Percentiles rank a stretch among this genome's conserved stretches.
Conservation (phyloP, 106 monocot genomes). For the Dactylorhiza incarnata region DNA sequence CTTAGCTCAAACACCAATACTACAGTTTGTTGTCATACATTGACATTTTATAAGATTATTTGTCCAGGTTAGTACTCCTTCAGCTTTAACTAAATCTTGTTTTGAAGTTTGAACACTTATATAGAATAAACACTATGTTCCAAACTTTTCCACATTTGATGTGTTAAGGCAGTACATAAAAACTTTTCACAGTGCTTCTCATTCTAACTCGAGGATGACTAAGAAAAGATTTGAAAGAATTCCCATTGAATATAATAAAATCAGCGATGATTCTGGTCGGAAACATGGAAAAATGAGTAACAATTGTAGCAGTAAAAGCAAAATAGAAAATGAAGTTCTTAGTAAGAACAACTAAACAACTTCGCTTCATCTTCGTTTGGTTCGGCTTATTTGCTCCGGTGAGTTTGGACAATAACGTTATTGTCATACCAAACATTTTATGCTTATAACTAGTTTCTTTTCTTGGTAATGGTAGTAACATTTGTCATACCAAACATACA, state of each 20-base stretch:
- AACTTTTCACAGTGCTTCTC: constrained; percentile 7
- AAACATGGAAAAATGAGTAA: background rate
- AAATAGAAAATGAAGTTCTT: background rate
- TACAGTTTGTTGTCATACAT: constrained; percentile 34
- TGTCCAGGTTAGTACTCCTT: constrained; percentile 19
- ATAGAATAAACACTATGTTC: background rate
- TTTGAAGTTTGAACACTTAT: background rate
- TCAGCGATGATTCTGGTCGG: constrained; percentile 4
- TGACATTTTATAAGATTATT: constrained; percentile 31
- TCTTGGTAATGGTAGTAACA: no score
- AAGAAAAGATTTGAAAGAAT: constrained; percentile 1
- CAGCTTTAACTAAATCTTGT: background rate
- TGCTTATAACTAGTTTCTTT: no score
- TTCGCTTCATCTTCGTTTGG: no score
- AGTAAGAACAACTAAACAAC: background rate
- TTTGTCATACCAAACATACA: no score
- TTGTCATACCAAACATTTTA: no score
- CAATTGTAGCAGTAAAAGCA: constrained; percentile 1
- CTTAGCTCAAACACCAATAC: no score
- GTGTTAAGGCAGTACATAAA: constrained; percentile 21
- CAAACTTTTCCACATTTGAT: background rate
- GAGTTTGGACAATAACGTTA: no score
- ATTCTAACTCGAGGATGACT: background rate
- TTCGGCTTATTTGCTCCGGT: no score
- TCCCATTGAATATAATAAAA: background rate